A percentile compares a stretch with the other conserved stretches of the same genome.
Evolutionary conservation across 2,329 filamentous ascomycete genomes (phyloP).

Genomic region (Talaromyces sp.): DNA sequence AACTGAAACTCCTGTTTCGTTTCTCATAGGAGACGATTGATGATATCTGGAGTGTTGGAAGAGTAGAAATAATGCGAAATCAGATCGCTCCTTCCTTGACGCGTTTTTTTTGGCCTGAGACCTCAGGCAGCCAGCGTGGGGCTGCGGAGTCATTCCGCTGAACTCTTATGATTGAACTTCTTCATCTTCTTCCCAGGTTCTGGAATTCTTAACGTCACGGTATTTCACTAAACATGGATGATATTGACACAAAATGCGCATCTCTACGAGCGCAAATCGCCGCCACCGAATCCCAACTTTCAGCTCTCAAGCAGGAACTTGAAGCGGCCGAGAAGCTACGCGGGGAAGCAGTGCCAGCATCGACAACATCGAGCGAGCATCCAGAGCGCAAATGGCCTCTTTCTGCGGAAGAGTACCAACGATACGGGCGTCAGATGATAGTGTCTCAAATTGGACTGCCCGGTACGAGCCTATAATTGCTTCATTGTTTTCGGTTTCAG

Average conservation of each 20-base stretch:
- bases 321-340: slow-evolving; percentile 31
- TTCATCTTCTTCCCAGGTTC: too few species aligned
- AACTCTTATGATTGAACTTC: not conserved
- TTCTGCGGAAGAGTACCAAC: slow-evolving; percentile 69
- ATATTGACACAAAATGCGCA: slow-evolving; percentile 21
- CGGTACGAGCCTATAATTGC: slow-evolving; percentile 49
- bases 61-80: not conserved
- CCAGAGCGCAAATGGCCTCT: slow-evolving; percentile 63
- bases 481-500: not conserved
- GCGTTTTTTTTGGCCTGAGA: not conserved
- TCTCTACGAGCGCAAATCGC: slow-evolving; percentile 39
- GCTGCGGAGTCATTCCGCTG: not conserved
- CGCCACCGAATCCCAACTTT: slow-evolving; percentile 38
- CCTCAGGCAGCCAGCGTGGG: not conserved
- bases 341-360: slow-evolving; percentile 19
- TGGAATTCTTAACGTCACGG: too few species aligned
- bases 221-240: not conserved
- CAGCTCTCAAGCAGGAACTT: slow-evolving; percentile 37
- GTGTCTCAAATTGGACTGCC: slow-evolving; percentile 75
- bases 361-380: slow-evolving; percentile 4
- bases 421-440: slow-evolving; percentile 90
- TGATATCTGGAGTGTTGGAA: not conserved
- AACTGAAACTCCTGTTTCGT: not conserved
- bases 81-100: not conserved
- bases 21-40: not conserved